Base-by-base conservation (phyloP, 768 basidiomycete genomes). In the Glaciozyma antarctica region DNA sequence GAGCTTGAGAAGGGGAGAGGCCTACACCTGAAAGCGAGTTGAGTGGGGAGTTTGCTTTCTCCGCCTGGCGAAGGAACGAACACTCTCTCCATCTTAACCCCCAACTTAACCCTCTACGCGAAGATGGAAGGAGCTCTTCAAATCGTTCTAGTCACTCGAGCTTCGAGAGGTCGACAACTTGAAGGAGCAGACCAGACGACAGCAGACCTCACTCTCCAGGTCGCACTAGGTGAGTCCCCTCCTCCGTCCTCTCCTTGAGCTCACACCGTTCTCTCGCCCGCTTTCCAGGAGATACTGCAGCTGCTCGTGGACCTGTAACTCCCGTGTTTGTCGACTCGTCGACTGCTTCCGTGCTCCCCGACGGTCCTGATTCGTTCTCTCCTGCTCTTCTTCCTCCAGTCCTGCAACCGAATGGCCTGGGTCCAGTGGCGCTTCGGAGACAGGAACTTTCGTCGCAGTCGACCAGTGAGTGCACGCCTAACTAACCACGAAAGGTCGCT, bases 221-320 rank as follows among this genome's bases (percentile, higher is more conserved):
- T 70, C 41, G 17, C 45, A 19, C 65, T 70, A 38, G 63, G 69
- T 67, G 17, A n/a, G 62, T 38, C 22, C 34, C 12, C 45, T 34
- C 24, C 7, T n/a, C 1, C 49, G 32, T 15, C 32, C 24, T 28
- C 21, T 12, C 30, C 17, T 24, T 5, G 34, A 2, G 45, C 47
- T 41, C 21, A 28, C 44, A 12, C 32, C 16, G 63, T 60, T 12
- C 22, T 21, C n/a, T 17, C 30, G 6, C 30, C 15, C 17, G 21
- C 19, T 3, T 21, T 13, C 21, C 49, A 51, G 49, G 49, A 5
- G 49, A 51, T n/a, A 56, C 41, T 15, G 57, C 19, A 17, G 15
- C 5, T 17, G 26, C 43, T 47, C 44, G 43, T 28, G 45, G 47
- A 22, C 45, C 47, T 7, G 47, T 60, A 2, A 48, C 51, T 54